phyloP scores from a whole-genome alignment of 2,329 filamentous ascomycete genomes.

The Beauveria sp. region DNA sequence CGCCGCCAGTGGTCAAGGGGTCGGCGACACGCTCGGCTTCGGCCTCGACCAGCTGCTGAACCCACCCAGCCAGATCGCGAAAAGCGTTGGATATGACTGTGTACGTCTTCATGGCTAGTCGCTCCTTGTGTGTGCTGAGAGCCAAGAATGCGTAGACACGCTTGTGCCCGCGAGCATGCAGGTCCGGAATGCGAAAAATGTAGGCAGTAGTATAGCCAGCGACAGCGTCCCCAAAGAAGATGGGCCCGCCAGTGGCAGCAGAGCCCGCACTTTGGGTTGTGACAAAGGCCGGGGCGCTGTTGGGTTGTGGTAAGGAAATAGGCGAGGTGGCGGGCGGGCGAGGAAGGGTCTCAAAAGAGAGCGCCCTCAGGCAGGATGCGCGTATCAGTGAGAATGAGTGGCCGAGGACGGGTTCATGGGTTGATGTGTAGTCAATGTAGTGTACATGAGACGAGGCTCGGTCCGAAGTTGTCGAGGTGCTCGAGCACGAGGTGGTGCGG shows the following conservation, averaged over 20 bases:
- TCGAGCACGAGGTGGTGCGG: constrained; percentile 44
- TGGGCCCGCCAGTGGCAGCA: constrained; percentile 54
- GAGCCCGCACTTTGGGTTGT: constrained; percentile 47
- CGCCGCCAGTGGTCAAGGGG: constrained; percentile 31
- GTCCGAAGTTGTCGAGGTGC: constrained; percentile 42
- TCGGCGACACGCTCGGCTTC: constrained; percentile 52
- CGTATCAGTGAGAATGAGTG: constrained; percentile 61
- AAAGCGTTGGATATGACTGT: constrained; percentile 55
- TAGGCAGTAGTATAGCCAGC: constrained; percentile 64
- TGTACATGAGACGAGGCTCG: constrained; percentile 48
- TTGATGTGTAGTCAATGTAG: constrained; percentile 61
- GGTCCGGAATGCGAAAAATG: constrained; percentile 61
- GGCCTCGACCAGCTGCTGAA: constrained; percentile 55
- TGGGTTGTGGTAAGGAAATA: constrained; percentile 28
- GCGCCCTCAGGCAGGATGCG: constrained; percentile 57
- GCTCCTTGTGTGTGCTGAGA: constrained; percentile 57
- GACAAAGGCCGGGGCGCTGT: constrained; percentile 41
- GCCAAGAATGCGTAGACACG: constrained; percentile 63
- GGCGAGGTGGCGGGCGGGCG: constrained; percentile 41
- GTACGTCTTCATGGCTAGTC: constrained; percentile 59
- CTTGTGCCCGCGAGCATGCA: constrained; percentile 59
- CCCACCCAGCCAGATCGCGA: constrained; percentile 57
- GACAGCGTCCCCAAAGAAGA: constrained; percentile 59
- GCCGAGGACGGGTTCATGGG: constrained; percentile 54
- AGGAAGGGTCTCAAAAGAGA: constrained; percentile 60